Percentiles rank a stretch among this genome's conserved stretches.
These are phyloP conservation scores for Chaetomiaceae sp. DNA, from an alignment of 2,329 filamentous ascomycete genomes.

Conservation along the genomic window DNA sequence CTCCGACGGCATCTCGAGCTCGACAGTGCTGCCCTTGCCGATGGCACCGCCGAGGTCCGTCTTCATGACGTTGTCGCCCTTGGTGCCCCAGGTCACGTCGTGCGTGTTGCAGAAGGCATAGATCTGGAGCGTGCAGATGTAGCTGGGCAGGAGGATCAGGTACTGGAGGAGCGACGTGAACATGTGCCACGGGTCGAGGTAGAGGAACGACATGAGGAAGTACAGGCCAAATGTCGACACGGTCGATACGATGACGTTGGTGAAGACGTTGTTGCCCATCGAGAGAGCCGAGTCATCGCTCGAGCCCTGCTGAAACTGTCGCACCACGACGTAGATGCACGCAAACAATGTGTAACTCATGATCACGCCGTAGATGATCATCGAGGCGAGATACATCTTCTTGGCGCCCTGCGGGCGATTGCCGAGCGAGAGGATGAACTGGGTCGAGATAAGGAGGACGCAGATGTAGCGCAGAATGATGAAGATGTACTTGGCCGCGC, in stretches of 20 bases:
- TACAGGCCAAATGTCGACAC: conserved; percentile 87
- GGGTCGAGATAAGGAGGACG: conserved; percentile 81
- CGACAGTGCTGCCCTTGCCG: conserved; percentile 71
- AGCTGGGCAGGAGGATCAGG: conserved; percentile 84
- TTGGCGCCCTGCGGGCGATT: conserved; percentile 94
- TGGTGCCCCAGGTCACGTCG: conserved; percentile 98
- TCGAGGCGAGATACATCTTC: conserved; percentile 79
- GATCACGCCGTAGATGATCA: conserved; percentile 87
- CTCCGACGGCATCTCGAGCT: conserved; percentile 95
- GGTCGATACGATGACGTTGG: conserved; percentile 88
- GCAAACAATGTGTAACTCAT: conserved; percentile 95
- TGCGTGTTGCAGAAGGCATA: conserved; percentile 99
- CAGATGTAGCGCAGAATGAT: conserved; percentile 78
- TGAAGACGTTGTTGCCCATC: conserved; percentile 84
- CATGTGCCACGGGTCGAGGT: conserved; percentile 99
- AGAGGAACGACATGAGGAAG: conserved; percentile 93
- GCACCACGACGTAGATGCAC: conserved; percentile 79
- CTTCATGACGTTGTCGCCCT: conserved; percentile 92
- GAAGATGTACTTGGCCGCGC: conserved; percentile 81
- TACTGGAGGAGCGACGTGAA: conserved; percentile 89
- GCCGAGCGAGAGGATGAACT: conserved; percentile 94
- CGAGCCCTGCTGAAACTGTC: conserved; percentile 58
- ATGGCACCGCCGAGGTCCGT: conserved; percentile 87
- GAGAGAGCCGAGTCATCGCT: conserved; percentile 37
- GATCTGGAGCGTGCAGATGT: conserved; percentile 95